These are phyloP conservation scores for Colletotrichum incanum DNA, from an alignment of 2,329 filamentous ascomycete genomes.

Conservation along the genomic window DNA sequence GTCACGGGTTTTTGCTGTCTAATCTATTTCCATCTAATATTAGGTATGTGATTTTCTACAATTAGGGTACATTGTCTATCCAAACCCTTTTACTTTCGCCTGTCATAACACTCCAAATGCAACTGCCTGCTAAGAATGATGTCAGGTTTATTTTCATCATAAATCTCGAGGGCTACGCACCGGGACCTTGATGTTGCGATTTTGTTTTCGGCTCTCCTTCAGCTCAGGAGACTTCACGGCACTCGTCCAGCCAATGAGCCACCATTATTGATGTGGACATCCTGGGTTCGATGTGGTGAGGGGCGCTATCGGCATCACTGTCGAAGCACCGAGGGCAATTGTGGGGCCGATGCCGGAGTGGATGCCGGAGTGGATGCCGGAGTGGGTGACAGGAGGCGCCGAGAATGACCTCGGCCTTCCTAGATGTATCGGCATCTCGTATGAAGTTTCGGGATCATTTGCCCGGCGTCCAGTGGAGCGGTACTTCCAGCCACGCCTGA, in stretches of 20 bases:
- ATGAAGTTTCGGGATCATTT: background rate
- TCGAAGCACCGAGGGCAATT: background rate
- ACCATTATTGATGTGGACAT: background rate
- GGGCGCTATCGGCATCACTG: background rate
- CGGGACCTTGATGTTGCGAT: no score
- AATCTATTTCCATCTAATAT: no score
- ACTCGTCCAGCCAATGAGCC: background rate
- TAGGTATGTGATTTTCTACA: no score
- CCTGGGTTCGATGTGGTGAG: background rate
- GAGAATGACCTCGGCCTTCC: background rate
- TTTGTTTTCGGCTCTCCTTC: no score
- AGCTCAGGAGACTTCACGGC: background rate
- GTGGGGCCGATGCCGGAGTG: background rate
- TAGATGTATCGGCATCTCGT: background rate
- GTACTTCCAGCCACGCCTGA: background rate
- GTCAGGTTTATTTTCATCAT: no score
- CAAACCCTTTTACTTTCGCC: no score
- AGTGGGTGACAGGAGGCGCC: constrained; percentile 1
- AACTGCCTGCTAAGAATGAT: no score
- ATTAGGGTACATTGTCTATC: no score
- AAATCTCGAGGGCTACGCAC: no score
- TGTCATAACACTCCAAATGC: no score
- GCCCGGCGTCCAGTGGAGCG: background rate
- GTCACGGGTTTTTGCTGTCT: no score
- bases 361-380: background rate